Evolutionary conservation across 257 asterid genomes (phyloP).

Genomic region (Solanum bukasovii): DNA sequence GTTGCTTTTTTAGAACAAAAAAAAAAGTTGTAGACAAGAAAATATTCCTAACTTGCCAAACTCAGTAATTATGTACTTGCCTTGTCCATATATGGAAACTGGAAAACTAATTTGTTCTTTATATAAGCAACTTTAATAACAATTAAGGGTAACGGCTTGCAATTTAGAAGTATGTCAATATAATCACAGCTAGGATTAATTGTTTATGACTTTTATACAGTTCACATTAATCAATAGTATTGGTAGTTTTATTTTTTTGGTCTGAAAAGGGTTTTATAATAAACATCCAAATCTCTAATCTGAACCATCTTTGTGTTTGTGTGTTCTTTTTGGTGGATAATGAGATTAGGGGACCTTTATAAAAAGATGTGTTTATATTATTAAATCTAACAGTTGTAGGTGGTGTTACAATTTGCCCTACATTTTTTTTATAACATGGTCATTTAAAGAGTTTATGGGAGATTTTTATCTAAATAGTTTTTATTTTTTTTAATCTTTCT

Average conservation of each 20-base stretch:
- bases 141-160: neutral
- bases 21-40: neutral
- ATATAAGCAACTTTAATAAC: neutral
- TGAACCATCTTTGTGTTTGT: neutral
- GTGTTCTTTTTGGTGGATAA: neutral
- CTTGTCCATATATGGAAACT: neutral
- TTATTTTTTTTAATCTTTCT: neutral
- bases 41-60: slow-evolving; percentile 12
- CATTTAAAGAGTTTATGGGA: too few species aligned
- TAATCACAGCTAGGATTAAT: neutral
- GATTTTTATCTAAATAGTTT: too few species aligned
- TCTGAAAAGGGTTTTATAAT: neutral
- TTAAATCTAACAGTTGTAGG: neutral
- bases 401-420: neutral
- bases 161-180: neutral
- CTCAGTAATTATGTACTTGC: neutral
- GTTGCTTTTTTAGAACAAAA: neutral
- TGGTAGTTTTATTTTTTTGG: neutral
- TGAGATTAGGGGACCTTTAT: neutral
- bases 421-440: too few species aligned
- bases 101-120: neutral
- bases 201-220: neutral
- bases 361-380: neutral
- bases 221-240: neutral
- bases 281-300: neutral